Base-by-base conservation (phyloP, 768 basidiomycete species). In the Kwoniella sp. region DNA sequence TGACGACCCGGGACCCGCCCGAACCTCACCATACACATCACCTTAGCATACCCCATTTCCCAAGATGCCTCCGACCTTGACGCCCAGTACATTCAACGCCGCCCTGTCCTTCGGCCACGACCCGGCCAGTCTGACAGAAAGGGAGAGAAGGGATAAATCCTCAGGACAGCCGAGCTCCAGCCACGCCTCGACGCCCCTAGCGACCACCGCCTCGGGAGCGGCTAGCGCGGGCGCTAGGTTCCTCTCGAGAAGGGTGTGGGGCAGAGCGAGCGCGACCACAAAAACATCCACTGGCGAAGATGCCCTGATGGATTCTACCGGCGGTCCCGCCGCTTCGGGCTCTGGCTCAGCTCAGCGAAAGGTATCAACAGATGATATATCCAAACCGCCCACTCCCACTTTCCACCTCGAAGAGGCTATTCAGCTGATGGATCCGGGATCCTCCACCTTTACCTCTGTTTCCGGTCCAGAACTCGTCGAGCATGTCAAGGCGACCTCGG, bases 401-500 rank as follows among this genome's bases (percentile, higher is more conserved):
- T 54, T 55, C 41, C 53, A 55, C 27, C 41, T 55, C 4, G 53
- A 55, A 17, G 53, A 49, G 39, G 53, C 53, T 19, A 55, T 55
- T n/a, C 26, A 39, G 4, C 11, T 54, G n/a, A 54, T 54, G 52
- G 29, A 47, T 42, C 45, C 52, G 20, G 46, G 12, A 15, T 25
- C 20, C 7, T 44, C 32, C 6, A 44, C 25, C 7, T 50, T 23
- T 14, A 32, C 39, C 22, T 25, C 45, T 12, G 39, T 54, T 3
- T 54, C 52, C 12, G 37, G 37, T 9, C 52, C 62, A n/a, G 60
- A 59, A 45, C 39, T 69, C 10, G 43, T 56, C 32, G 67, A 69
- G 41, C 49, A 53, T 20, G 51, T 63, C 40, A 69, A 66, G 27
- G 56, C 59, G 3, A 63, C 57, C 3, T 62, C 64, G 12, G 55